These are phyloP conservation scores for Eucalyptus microcorys DNA, from an alignment of 345 rosid species.

Conservation along the genomic window DNA sequence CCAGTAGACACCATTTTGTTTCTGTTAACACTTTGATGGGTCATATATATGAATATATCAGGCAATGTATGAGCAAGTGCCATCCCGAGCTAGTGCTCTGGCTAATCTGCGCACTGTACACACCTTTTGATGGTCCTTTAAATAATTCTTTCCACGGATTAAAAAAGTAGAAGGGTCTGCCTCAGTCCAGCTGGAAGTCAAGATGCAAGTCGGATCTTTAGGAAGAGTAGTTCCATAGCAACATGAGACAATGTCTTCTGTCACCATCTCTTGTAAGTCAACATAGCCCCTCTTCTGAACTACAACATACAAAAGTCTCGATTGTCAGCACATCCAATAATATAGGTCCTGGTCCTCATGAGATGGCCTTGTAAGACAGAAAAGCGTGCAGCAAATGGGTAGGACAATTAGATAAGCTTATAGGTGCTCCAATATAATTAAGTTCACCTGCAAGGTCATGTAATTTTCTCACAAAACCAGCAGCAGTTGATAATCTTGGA, in stretches of 20 bases:
- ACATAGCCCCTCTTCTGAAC: slow-evolving; percentile 90
- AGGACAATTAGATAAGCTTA: not conserved
- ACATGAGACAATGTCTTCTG: slow-evolving; percentile 33
- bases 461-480: slow-evolving; percentile 72
- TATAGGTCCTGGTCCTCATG: not conserved
- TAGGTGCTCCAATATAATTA: not conserved
- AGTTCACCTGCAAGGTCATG: slow-evolving; percentile 83
- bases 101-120: not conserved
- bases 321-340: not conserved
- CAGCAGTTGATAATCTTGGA: slow-evolving; percentile 57
- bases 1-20: not conserved
- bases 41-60: not conserved
- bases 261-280: slow-evolving; percentile 61
- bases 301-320: slow-evolving; percentile 6
- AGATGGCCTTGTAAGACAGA: not conserved
- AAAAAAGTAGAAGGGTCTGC: slow-evolving; percentile 77
- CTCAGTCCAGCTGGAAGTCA: slow-evolving; percentile 71
- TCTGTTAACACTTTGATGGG: not conserved
- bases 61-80: not conserved
- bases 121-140: slow-evolving; percentile 79
- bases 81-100: not conserved
- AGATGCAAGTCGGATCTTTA: slow-evolving; percentile 46
- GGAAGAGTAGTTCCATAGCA: slow-evolving; percentile 80
- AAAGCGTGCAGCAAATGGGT: not conserved
- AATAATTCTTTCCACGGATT: slow-evolving; percentile 78